Percentiles rank a stretch among this genome's conserved stretches.
These are phyloP conservation scores for Gynostemma pentaphyllum DNA, from an alignment of 306 rosid species.

Conservation along the genomic window DNA sequence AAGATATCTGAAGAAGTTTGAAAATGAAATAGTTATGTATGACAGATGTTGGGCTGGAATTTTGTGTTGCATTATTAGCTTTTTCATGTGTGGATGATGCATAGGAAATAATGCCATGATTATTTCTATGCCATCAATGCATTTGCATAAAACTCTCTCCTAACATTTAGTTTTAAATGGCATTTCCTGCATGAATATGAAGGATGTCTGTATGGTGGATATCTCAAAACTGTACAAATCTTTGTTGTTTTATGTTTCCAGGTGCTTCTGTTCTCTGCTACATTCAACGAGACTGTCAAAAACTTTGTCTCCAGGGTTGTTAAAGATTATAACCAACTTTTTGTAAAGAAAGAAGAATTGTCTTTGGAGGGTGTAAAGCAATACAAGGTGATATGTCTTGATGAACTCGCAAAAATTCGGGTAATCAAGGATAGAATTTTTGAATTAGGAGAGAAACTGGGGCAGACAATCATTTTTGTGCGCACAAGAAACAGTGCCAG, in stretches of 20 bases:
- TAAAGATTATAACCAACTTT: constrained; percentile 58
- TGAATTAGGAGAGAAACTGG: constrained; percentile 76
- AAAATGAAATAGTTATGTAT: too few relatives aligned
- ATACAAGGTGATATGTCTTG: constrained; percentile 59
- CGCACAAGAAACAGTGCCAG: constrained; percentile 56
- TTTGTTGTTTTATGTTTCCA: constrained; percentile 22
- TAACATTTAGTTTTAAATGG: background rate
- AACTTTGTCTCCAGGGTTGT: constrained; percentile 52
- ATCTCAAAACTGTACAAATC: background rate
- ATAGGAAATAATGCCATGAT: background rate
- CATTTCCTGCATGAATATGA: background rate
- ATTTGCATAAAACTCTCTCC: background rate
- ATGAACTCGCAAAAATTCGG: constrained; percentile 49
- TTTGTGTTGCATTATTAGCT: background rate
- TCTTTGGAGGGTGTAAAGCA: constrained; percentile 79
- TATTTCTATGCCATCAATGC: background rate
- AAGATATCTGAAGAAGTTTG: too few relatives aligned
- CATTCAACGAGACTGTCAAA: constrained; percentile 74
- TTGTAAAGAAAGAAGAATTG: constrained; percentile 75
- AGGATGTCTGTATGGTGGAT: background rate
- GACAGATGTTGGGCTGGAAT: too few relatives aligned
- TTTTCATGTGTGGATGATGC: background rate
- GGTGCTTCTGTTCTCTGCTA: constrained; percentile 90
- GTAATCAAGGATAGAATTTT: constrained; percentile 56
- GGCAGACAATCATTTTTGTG: constrained; percentile 81